Evolutionary conservation across 176 grass and related monocot species (phyloP).

Genomic region (Hordeum marinum): DNA sequence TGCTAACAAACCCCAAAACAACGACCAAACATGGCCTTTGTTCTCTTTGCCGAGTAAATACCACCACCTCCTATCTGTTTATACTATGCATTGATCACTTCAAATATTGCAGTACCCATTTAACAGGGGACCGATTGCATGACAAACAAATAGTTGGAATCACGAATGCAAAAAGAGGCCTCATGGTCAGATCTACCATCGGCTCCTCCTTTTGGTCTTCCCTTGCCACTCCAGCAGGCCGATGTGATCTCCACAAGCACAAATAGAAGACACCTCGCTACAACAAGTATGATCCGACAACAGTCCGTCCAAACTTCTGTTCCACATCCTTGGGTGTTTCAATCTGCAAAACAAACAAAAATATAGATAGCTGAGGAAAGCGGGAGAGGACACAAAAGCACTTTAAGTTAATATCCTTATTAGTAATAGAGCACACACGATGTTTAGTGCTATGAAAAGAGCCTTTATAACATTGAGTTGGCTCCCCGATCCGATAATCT

Average conservation of each 20-base stretch:
- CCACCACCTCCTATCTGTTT: background rate
- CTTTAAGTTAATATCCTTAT: background rate
- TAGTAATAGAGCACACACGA: constrained; percentile 45
- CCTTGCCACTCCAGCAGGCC: background rate
- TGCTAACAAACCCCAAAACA: background rate
- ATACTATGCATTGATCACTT: background rate
- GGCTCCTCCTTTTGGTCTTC: background rate
- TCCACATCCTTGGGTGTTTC: constrained; percentile 87
- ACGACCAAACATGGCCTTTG: background rate
- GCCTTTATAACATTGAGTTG: constrained; percentile 91
- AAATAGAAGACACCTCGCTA: background rate
- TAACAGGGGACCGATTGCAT: no score
- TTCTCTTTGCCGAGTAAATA: background rate
- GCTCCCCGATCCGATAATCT: constrained; percentile 97
- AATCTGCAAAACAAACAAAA: constrained; percentile 48
- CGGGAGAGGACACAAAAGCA: background rate
- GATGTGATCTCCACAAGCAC: background rate
- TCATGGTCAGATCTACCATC: background rate
- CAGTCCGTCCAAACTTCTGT: constrained; percentile 93
- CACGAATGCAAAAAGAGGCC: background rate
- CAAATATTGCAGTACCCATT: background rate
- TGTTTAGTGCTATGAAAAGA: constrained; percentile 93
- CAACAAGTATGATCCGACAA: constrained; percentile 79
- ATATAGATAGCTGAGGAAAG: background rate
- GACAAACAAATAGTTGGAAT: background rate